These are phyloP conservation scores for Agapanthus africanus DNA, from an alignment of 106 monocot species.

Conservation along the genomic window DNA sequence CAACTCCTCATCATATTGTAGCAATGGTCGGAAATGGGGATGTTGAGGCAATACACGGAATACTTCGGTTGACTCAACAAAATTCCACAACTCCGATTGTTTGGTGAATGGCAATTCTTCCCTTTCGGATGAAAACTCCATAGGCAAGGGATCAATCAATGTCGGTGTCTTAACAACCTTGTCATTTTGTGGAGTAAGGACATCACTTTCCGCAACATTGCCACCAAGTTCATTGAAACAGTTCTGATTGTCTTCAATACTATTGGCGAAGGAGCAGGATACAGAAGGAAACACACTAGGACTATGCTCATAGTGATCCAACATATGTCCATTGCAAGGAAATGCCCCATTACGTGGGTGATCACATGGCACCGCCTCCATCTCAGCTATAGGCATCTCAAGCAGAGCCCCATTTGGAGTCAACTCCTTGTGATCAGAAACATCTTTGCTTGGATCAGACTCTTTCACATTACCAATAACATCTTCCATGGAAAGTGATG, in stretches of 20 bases:
- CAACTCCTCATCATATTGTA: background rate
- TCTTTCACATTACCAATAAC: background rate
- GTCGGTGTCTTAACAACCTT: background rate
- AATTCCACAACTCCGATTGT: background rate
- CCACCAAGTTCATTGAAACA: background rate
- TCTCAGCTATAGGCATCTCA: background rate
- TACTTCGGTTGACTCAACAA: background rate
- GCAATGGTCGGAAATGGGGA: slow-evolving; percentile 5
- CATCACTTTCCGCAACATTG: background rate
- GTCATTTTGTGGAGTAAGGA: background rate
- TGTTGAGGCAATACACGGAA: background rate
- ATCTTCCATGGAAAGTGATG: background rate
- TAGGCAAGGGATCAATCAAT: background rate
- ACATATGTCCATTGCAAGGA: no score
- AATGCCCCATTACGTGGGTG: background rate
- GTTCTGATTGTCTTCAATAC: background rate
- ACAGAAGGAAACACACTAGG: background rate
- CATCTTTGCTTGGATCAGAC: background rate
- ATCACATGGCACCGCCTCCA: background rate
- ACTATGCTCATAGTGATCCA: no score
- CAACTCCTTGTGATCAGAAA: background rate
- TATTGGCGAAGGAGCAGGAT: background rate
- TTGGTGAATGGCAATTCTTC: slow-evolving; percentile 3
- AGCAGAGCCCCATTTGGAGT: background rate
- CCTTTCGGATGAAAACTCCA: background rate